Evolutionary conservation across 1,284 basidiomycete species (phyloP).

Genomic region (Trametes versicolor): DNA sequence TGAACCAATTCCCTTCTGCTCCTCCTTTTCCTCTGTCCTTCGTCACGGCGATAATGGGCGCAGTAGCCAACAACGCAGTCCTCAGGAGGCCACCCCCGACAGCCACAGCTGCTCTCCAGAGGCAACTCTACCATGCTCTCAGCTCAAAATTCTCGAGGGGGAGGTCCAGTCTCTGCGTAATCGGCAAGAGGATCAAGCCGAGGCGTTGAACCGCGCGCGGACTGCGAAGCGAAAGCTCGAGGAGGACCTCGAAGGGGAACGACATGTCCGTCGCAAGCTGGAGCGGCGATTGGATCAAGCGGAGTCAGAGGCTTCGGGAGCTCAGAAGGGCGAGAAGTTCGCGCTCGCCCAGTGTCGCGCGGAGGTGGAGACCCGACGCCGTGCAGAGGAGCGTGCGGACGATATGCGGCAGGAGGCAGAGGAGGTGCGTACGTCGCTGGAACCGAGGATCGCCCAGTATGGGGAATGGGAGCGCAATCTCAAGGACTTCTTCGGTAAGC

Average conservation of each 20-base stretch:
- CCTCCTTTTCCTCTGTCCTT: neutral
- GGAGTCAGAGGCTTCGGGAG: constrained; percentile 46
- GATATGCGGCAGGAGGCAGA: constrained; percentile 31
- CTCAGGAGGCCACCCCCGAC: neutral
- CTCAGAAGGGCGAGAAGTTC: constrained; percentile 48
- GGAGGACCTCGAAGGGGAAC: constrained; percentile 53
- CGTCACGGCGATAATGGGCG: neutral
- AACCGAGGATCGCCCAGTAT: constrained; percentile 23
- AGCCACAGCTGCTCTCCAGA: neutral
- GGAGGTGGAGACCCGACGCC: constrained; percentile 52
- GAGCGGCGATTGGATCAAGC: constrained; percentile 51
- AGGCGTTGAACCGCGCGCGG: constrained; percentile 47
- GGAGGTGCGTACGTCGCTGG: constrained; percentile 20
- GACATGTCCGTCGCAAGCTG: constrained; percentile 53
- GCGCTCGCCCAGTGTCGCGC: constrained; percentile 51
- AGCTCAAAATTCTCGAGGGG: constrained; percentile 46
- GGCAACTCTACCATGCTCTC: constrained; percentile 20
- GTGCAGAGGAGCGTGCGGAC: constrained; percentile 48
- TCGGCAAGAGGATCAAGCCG: constrained; percentile 43
- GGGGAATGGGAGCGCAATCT: constrained; percentile 35
- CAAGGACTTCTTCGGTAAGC: constrained; percentile 36
- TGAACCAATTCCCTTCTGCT: neutral
- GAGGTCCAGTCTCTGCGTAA: constrained; percentile 54
- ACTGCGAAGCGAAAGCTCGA: constrained; percentile 58
- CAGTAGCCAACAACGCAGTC: neutral